A percentile compares a stretch with the other conserved stretches of the same genome.
Evolutionary conservation across 2,329 filamentous ascomycete genomes (phyloP).

Genomic region (Arthrinium phaeospermum): DNA sequence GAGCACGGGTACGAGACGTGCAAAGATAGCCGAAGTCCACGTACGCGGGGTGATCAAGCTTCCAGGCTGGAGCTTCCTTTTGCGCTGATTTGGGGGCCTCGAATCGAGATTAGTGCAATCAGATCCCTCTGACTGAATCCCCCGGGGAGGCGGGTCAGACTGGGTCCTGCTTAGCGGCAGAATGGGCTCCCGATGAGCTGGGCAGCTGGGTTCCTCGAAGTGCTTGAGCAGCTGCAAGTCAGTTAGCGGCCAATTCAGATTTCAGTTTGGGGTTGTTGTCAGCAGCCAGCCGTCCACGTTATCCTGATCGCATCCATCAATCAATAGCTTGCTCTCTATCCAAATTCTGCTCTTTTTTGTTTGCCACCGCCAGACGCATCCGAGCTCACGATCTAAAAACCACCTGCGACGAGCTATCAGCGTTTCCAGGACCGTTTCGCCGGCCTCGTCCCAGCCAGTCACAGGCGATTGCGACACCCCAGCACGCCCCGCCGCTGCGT

Average conservation of each 20-base stretch:
- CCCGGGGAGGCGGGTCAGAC: background rate
- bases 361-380: background rate
- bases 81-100: background rate
- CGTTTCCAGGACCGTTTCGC: background rate
- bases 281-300: background rate
- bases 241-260: background rate
- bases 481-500: slow-evolving; percentile 1
- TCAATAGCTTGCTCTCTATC: background rate
- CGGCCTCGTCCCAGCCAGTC: background rate
- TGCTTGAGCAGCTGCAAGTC: background rate
- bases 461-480: background rate
- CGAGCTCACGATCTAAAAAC: slow-evolving; percentile 1
- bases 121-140: background rate
- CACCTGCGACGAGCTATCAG: background rate
- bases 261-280: background rate
- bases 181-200: background rate
- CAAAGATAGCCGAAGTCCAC: background rate
- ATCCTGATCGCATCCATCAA: background rate
- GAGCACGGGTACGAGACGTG: background rate
- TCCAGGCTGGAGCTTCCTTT: background rate
- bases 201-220: background rate
- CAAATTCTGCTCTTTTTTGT: background rate
- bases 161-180: background rate
- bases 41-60: background rate
- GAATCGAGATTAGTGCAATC: background rate